phyloP scores from a whole-genome alignment of 345 rosid species.

The Noccaea caerulescens region DNA sequence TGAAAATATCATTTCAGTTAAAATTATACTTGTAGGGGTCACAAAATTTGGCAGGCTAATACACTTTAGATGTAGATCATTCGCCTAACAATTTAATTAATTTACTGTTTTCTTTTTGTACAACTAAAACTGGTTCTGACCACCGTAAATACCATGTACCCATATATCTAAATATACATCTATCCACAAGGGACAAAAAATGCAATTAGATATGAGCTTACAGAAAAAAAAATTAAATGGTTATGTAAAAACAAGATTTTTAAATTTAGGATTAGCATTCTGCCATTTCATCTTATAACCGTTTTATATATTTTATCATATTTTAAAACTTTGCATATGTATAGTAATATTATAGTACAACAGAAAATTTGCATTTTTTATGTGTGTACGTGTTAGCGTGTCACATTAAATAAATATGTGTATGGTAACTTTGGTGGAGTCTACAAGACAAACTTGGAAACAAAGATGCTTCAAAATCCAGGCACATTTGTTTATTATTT shows the following conservation, averaged over 20 bases:
- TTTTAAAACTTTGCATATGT: too few relatives aligned
- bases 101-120: not conserved
- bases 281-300: too few relatives aligned
- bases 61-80: not conserved
- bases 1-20: not conserved
- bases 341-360: too few relatives aligned
- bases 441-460: not conserved
- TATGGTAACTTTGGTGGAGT: not conserved
- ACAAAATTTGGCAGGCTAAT: constrained; percentile 21
- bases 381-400: not conserved
- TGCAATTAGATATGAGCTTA: too few relatives aligned
- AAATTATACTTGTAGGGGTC: not conserved
- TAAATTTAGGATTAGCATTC: too few relatives aligned
- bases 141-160: not conserved
- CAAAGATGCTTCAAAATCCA: constrained; percentile 20
- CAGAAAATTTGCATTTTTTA: too few relatives aligned
- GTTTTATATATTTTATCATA: too few relatives aligned
- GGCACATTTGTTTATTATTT: not conserved
- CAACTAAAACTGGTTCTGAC: too few relatives aligned
- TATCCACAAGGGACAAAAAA: too few relatives aligned
- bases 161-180: too few relatives aligned
- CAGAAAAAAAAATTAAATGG: too few relatives aligned
- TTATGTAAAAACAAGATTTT: too few relatives aligned
- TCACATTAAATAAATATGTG: not conserved
- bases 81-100: constrained; percentile 8